These are phyloP conservation scores for Phyllosticta citribraziliensis DNA, from an alignment of 2,329 filamentous ascomycete species.

Conservation along the genomic window DNA sequence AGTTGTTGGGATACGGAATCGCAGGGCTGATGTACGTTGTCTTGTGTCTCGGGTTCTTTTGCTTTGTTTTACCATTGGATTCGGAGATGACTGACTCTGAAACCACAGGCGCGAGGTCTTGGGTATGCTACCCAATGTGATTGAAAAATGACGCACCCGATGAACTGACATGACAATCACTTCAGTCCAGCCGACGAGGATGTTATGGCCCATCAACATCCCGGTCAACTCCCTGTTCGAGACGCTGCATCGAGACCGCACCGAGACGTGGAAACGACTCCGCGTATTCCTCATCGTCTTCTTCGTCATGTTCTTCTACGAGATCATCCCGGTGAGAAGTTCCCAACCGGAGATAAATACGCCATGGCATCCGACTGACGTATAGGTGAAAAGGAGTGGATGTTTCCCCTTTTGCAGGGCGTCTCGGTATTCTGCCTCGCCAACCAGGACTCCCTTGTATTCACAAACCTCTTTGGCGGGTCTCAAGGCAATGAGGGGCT, in stretches of 20 bases:
- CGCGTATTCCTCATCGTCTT: constrained; percentile 23
- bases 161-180: background rate
- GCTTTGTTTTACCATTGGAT: constrained; percentile 5
- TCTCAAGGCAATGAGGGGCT: constrained; percentile 37
- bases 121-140: background rate
- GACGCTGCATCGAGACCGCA: constrained; percentile 11
- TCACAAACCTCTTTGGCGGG: constrained; percentile 44
- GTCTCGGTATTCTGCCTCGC: constrained; percentile 10
- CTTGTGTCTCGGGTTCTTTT: constrained; percentile 5
- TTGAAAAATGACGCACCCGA: background rate
- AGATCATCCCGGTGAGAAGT: constrained; percentile 6
- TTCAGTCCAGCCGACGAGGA: constrained; percentile 12
- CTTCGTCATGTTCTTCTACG: constrained; percentile 9
- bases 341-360: too few relatives aligned
- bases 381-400: background rate
- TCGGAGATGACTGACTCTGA: background rate
- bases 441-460: constrained; percentile 26
- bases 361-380: background rate
- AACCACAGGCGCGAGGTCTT: background rate
- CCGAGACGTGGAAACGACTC: constrained; percentile 12
- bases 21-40: constrained; percentile 11
- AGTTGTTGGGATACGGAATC: constrained; percentile 13
- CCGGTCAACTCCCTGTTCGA: constrained; percentile 13
- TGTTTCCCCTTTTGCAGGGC: constrained; percentile 5
- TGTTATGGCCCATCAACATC: constrained; percentile 11